phyloP scores from a whole-genome alignment of 1,284 basidiomycete genomes.

The Caloboletus firmus region DNA sequence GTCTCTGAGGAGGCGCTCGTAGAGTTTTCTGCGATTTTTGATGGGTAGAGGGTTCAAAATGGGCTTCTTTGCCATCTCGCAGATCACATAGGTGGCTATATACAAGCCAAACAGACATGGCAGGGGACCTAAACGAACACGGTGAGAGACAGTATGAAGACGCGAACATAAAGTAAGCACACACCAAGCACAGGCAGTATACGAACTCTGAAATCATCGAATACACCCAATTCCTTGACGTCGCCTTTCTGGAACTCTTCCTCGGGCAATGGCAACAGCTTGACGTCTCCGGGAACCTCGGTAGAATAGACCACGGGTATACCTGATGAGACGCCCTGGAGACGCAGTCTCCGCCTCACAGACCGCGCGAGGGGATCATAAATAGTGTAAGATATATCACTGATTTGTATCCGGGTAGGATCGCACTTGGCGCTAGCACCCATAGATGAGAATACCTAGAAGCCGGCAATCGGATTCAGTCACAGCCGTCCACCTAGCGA shows the following conservation, averaged over 20 bases:
- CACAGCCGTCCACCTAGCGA: neutral
- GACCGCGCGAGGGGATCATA: conserved; percentile 95
- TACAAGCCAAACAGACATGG: conserved; percentile 89
- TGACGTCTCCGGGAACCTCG: conserved; percentile 86
- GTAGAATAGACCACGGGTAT: conserved; percentile 97
- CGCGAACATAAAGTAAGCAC: neutral
- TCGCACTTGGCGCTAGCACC: conserved; percentile 97
- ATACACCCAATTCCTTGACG: conserved; percentile 87
- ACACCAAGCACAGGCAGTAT: conserved; percentile 83
- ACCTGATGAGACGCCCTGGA: conserved; percentile 67
- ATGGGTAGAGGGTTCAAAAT: conserved; percentile 80
- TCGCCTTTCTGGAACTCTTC: conserved; percentile 91
- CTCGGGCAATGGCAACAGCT: conserved; percentile 87
- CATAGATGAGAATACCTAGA: conserved; percentile 92
- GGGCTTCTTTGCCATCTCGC: conserved; percentile 80
- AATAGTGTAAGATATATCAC: conserved; percentile 89
- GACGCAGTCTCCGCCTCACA: conserved; percentile 79
- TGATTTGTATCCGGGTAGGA: conserved; percentile 93
- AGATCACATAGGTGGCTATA: conserved; percentile 83
- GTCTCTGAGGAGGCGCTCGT: conserved; percentile 78
- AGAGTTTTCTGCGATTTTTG: conserved; percentile 82
- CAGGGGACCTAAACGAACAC: conserved; percentile 59
- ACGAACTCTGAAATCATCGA: conserved; percentile 92
- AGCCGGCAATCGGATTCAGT: conserved; percentile 4
- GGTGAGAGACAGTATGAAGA: conserved; percentile 3